Evolutionary conservation across 2,329 filamentous ascomycete genomes (phyloP), one percentile per base, ranked within the genome.

Genomic region (Pyrenophora teres): DNA sequence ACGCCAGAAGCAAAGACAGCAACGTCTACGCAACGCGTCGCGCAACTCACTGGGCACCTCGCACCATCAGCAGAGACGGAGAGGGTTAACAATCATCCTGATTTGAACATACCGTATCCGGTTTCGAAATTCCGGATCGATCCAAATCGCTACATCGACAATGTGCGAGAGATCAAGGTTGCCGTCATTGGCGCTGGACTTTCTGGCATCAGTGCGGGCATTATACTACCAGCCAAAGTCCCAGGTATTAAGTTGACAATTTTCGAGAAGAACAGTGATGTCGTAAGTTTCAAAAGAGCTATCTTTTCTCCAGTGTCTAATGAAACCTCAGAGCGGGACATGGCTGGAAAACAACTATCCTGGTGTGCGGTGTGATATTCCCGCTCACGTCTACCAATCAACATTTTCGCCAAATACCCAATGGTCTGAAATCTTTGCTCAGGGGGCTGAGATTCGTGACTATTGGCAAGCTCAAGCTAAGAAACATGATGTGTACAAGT

Each of bases 211-310:
- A 80, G 82, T 4, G 83, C 87, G 1, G 88, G 87, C 0, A 78
- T 85, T 6, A 71, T 90, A 7, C 74, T 92, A 0, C 87, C 87
- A 0, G 80, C 76, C 8, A 91, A 91, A 57, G 83, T 91, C 0
- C 87, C 88, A 0, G 80, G 81, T 0, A 81, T 90, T 40, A 75
- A 88, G 38, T 71, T 91, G 19, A 68, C 70, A 0, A 75, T 80
- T 13, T 80, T 75, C 46, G 78, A 80, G 55, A 73, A 75, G 54
- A 69, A 52, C 83, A 79, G 0, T 84, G 67, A 69, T 38, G 60
- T 70, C 9, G 67, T 63, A 44, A 54, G 64, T 63, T 7, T 15
- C 12, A 2, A 13, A 32, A 32, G 18, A 6, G 3, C 33, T 19
- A 0, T 2, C 10, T 30, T 59, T 16, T 51, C 31, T 7, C 3